Evolutionary conservation across 2,329 filamentous ascomycete species (phyloP).

Genomic region (Neonectria punicea): DNA sequence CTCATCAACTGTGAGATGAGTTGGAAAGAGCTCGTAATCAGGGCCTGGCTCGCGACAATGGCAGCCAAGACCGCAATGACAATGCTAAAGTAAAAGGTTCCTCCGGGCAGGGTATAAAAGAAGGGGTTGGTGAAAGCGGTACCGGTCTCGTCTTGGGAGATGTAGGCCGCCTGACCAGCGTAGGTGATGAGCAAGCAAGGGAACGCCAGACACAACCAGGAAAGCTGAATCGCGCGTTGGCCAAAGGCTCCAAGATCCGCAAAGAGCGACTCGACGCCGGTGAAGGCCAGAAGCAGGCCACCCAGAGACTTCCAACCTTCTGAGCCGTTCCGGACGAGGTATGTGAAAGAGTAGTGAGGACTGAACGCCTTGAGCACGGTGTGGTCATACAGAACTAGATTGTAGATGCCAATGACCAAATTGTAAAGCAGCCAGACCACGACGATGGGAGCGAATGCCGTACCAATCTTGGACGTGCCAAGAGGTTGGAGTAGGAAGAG

Average conservation of each 20-base stretch:
- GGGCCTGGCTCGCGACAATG: slow-evolving; percentile 81
- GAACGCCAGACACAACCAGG: slow-evolving; percentile 75
- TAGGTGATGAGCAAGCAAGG: slow-evolving; percentile 75
- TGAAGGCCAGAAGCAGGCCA: slow-evolving; percentile 80
- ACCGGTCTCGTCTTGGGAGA: slow-evolving; percentile 64
- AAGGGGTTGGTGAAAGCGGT: slow-evolving; percentile 70
- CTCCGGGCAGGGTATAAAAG: slow-evolving; percentile 75
- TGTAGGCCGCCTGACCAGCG: slow-evolving; percentile 79
- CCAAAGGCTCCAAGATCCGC: slow-evolving; percentile 82
- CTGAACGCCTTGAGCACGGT: slow-evolving; percentile 67
- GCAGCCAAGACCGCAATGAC: slow-evolving; percentile 76
- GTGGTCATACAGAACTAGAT: slow-evolving; percentile 62
- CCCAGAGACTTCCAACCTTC: slow-evolving; percentile 73
- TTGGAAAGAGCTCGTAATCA: slow-evolving; percentile 81
- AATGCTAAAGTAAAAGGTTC: slow-evolving; percentile 74
- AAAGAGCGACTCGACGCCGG: slow-evolving; percentile 82
- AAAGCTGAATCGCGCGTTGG: slow-evolving; percentile 75
- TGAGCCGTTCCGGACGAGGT: slow-evolving; percentile 67
- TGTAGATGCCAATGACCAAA: slow-evolving; percentile 71
- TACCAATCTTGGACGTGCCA: slow-evolving; percentile 69
- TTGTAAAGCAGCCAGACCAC: slow-evolving; percentile 75
- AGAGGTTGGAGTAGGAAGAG: slow-evolving; percentile 74
- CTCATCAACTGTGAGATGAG: slow-evolving; percentile 77
- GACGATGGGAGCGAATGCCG: slow-evolving; percentile 72
- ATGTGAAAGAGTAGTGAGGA: slow-evolving; percentile 69